A percentile compares a stretch with the other conserved stretches of the same genome.
Conservation (phyloP, 2,329 filamentous ascomycete species). For the Colletotrichum lentis region DNA sequence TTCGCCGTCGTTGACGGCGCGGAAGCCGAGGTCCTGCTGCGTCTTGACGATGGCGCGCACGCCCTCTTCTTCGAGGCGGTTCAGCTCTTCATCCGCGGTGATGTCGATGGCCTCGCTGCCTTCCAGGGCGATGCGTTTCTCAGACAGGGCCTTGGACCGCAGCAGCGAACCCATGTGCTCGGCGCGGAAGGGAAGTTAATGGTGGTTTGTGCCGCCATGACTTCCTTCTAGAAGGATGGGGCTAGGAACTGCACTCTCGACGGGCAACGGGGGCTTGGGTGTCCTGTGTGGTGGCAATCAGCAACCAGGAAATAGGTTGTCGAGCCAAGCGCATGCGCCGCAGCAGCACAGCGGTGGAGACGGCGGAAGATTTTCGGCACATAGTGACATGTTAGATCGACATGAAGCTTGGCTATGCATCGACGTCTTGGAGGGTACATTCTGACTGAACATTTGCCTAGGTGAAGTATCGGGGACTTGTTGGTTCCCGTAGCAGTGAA, state of each 20-base stretch:
- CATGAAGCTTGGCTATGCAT: background rate
- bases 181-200: slow-evolving; percentile 70
- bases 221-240: background rate
- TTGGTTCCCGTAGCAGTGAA: too few species aligned
- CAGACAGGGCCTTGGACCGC: slow-evolving; percentile 61
- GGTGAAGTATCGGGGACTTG: background rate
- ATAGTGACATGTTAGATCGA: too few species aligned
- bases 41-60: slow-evolving; percentile 73
- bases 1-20: slow-evolving; percentile 75
- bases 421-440: background rate
- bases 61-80: slow-evolving; percentile 69
- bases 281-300: too few species aligned
- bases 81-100: slow-evolving; percentile 61
- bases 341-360: slow-evolving; percentile 15
- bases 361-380: background rate
- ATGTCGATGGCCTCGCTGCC: slow-evolving; percentile 42
- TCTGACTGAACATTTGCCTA: background rate
- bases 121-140: slow-evolving; percentile 45
- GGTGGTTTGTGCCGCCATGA: slow-evolving; percentile 33
- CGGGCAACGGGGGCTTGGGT: too few species aligned
- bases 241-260: slow-evolving; percentile 11
- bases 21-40: slow-evolving; percentile 72
- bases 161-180: slow-evolving; percentile 80
- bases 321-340: slow-evolving; percentile 5
- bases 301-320: background rate